Evolutionary conservation across 306 rosid species (phyloP), one percentile per base, ranked within the genome.

Genomic region (Vigna trinervia): DNA sequence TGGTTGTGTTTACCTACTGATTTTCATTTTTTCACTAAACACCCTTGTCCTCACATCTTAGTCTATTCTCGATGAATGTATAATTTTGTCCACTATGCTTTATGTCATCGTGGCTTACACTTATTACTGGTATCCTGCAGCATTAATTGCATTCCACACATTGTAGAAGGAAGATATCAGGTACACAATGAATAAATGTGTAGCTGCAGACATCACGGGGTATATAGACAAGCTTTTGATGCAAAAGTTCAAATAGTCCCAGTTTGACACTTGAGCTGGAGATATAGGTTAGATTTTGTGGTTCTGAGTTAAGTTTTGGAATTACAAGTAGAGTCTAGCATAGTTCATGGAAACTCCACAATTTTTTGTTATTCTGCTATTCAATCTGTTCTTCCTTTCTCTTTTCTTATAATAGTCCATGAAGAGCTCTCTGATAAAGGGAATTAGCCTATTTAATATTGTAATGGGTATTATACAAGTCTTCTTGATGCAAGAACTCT

Each of bases 121-220:
- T 13, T 11, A 62, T 74, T 64, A 30, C 39, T 72, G 36, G 46
- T 85, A 61, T 84, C 80, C n/a, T 85, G 90, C 97, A 95, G 97
- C 87, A 82, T 87, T 94, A 69, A 74, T 92, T 67, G 76, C 86
- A 58, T 69, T 86, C 17, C 86, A 74, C 23, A 68, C 86, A 26
- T 79, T 85, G 80, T 92, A 87, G 82, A 85, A 71, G 71, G 87
- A 78, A 81, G 69, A 85, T 71, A 56, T 20, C 47, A 22, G 74
- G 73, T 34, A 12, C 73, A 23, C 48, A 56, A 17, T 47, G 47
- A 13, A 54, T 52, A 57, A 75, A 71, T 60, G 73, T 75, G 69
- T 81, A 46, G 64, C 57, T 78, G 74, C 65, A 14, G 34, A 76
- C 50, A 76, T 82, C 69, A 38, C 39, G 68, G 30, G 75, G 74